phyloP scores from a whole-genome alignment of 2,329 filamentous ascomycete genomes.

The Colletotrichum coccodes region DNA sequence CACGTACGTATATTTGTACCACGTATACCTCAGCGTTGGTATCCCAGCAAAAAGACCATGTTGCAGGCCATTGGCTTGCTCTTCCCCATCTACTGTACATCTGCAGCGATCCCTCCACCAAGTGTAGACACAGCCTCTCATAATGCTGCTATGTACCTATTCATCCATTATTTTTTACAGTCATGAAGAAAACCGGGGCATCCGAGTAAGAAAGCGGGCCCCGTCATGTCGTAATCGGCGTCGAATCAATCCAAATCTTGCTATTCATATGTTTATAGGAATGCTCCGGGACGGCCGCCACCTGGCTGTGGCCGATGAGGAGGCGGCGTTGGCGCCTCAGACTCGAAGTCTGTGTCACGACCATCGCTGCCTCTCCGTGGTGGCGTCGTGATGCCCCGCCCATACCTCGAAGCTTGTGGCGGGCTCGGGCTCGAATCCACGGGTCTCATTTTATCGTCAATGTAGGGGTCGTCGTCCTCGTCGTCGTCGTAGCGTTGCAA shows the following conservation, averaged over 20 bases:
- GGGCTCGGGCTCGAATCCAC: slow-evolving; percentile 25
- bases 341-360: slow-evolving; percentile 26
- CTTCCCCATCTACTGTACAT: slow-evolving; percentile 14
- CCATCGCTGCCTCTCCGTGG: slow-evolving; percentile 44
- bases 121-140: background rate
- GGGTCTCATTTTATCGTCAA: slow-evolving; percentile 37
- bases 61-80: slow-evolving; percentile 13
- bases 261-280: slow-evolving; percentile 27
- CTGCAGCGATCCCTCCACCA: slow-evolving; percentile 8
- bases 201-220: background rate
- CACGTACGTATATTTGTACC: slow-evolving; percentile 24
- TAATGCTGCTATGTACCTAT: slow-evolving; percentile 17
- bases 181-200: slow-evolving; percentile 16
- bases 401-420: slow-evolving; percentile 46
- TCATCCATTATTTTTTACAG: slow-evolving; percentile 32
- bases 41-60: slow-evolving; percentile 4
- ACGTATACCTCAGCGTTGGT: slow-evolving; percentile 6
- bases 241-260: slow-evolving; percentile 32
- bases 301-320: slow-evolving; percentile 26
- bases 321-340: slow-evolving; percentile 28
- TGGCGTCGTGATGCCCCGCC: slow-evolving; percentile 54
- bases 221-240: slow-evolving; percentile 12
- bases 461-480: slow-evolving; percentile 43
- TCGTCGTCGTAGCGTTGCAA: slow-evolving; percentile 49
- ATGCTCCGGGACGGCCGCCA: slow-evolving; percentile 16